These are phyloP conservation scores for Chamaecrista fasciculata DNA, from an alignment of 306 rosid species.

Conservation along the genomic window DNA sequence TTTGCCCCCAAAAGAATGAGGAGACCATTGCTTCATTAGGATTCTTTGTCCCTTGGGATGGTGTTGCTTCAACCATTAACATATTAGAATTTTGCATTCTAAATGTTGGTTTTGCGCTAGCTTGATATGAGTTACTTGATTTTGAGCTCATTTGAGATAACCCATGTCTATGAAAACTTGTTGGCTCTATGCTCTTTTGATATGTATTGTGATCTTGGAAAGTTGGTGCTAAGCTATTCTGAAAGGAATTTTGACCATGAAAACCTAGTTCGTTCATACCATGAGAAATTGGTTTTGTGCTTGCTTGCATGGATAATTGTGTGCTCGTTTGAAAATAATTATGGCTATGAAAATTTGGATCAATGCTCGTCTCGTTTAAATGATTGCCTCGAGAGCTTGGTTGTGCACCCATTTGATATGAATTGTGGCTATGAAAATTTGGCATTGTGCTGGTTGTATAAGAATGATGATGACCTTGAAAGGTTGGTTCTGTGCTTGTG, in stretches of 20 bases:
- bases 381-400: too few species aligned
- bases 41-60: slow-evolving; percentile 1
- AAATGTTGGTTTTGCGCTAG: slow-evolving; percentile 10
- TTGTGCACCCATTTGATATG: neutral
- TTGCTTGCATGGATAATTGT: too few species aligned
- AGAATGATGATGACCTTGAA: neutral
- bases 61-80: neutral
- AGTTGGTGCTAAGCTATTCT: neutral
- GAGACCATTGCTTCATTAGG: neutral
- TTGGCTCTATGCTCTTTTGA: neutral
- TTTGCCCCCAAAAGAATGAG: neutral
- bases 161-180: neutral
- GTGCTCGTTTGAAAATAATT: neutral
- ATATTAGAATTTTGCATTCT: neutral
- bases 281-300: too few species aligned
- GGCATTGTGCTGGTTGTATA: neutral
- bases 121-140: neutral
- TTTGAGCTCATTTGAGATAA: too few species aligned
- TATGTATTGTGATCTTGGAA: neutral
- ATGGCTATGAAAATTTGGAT: neutral
- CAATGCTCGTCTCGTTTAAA: neutral
- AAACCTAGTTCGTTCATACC: too few species aligned
- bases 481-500: neutral
- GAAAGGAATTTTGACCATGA: neutral
- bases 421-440: neutral